Evolutionary conservation across 2,329 filamentous ascomycete species (phyloP), one percentile per base, ranked within the genome.

Genomic region (Apiospora saccharicola): DNA sequence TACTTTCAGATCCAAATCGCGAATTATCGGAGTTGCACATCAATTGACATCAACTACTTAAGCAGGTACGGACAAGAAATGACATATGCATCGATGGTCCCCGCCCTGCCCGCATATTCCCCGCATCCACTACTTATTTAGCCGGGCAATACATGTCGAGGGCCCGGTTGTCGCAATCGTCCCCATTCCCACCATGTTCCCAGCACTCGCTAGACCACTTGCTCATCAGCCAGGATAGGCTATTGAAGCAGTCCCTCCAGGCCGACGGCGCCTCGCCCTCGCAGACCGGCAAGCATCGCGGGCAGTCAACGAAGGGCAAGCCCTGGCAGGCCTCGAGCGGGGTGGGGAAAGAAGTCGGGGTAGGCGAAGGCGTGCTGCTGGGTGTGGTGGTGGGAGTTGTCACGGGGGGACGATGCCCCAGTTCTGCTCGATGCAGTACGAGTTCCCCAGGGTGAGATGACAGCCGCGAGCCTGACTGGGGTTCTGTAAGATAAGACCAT

Each of bases 351-450:
- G 71, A 34, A 6, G 67, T 69, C 7, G 70, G 46, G n/a, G 37
- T 71, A 4, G 71, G 47, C 8, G 64, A 19, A 44, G 16, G 16
- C 43, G 14, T 57, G 14, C 13, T 57, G 51, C 51, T 57, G 51
- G 26, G 26, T 30, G 24, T 57, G 53, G 53, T 51, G 26, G 43
- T 72, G 43, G 68, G 10, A 1, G 49, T 70, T 34, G 49, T 7
- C 10, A 68, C 51, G 7, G 71, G 51, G 19, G 26, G 19, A 70
- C 37, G 30, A 70, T 43, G 30, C 68, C 71, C 3, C 14, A 72
- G 34, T 72, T 72, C 68, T 70, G 26, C 30, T 72, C 71, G 34
- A 72, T 70, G 44, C 71, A 72, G 43, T 72, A 72, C 61, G 68
- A 72, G 30, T 72, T 51, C 24, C 71, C 71, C 19, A 70, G 53